phyloP scores from a whole-genome alignment of 257 asterid species.

The Solanum chaucha region DNA sequence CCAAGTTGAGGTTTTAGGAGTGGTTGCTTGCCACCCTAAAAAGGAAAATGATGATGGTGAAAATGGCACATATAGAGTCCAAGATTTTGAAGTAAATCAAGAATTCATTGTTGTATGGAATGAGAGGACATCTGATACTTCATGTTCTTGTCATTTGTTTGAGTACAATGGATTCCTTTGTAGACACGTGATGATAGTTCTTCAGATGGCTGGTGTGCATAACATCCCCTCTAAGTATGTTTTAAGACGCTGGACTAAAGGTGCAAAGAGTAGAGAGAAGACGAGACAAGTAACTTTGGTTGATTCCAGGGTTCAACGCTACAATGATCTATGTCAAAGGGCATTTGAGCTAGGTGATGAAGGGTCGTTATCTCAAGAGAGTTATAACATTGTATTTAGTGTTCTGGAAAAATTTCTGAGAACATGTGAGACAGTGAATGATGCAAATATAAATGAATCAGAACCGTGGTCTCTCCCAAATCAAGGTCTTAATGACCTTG shows the following conservation, averaged over 20 bases:
- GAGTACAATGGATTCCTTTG: conserved; percentile 39
- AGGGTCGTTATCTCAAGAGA: conserved; percentile 36
- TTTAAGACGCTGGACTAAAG: conserved; percentile 39
- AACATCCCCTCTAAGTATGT: conserved; percentile 33
- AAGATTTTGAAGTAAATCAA: conserved; percentile 35
- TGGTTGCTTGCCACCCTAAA: conserved; percentile 50
- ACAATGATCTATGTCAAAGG: conserved; percentile 16
- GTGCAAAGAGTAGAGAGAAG: conserved; percentile 25
- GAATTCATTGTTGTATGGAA: conserved; percentile 29
- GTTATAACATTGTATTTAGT: conserved; percentile 10
- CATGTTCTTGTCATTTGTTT: conserved; percentile 37
- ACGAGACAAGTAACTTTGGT: not conserved
- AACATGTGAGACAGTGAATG: conserved; percentile 21
- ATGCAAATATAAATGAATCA: not conserved
- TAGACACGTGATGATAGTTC: conserved; percentile 47
- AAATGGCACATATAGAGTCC: conserved; percentile 26
- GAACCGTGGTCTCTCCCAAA: conserved; percentile 12
- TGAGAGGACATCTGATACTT: conserved; percentile 24
- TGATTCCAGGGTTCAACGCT: conserved; percentile 21
- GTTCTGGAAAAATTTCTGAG: conserved; percentile 24
- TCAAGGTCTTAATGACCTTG: conserved; percentile 14
- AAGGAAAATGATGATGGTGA: conserved; percentile 18
- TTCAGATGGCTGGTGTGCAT: conserved; percentile 41
- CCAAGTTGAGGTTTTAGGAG: conserved; percentile 53
- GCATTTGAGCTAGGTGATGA: conserved; percentile 27